Evolutionary conservation across 495 filamentous ascomycete species (phyloP), one percentile per base, ranked within the genome.

Genomic region (Terfezia claveryi): DNA sequence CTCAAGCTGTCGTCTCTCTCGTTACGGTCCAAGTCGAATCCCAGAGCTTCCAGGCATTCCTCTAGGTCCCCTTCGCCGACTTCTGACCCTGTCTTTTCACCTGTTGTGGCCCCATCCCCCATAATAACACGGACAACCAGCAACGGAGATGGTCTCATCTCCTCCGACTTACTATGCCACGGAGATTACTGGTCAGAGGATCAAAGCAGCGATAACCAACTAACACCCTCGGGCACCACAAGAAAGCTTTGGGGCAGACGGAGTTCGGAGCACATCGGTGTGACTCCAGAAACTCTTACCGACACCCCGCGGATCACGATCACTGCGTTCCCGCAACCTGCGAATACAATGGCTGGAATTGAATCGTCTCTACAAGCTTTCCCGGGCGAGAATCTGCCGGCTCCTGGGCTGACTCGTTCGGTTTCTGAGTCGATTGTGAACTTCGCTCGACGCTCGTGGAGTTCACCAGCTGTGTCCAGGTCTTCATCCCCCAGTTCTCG

Each of bases 401-500:
- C 7, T 32, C 27, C 27, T 32, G 27, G 27, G 27, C 27, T 32
- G 7, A 27, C 56, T 32, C 58, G 54, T 36, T 23, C 56, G 16
- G 38, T 38, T 36, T 51, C 62, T 10, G 62, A 61, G 23, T 56
- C 38, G 2, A 54, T 61, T 44, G 52, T 53, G 44, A 63, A 38
- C 51, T 55, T 58, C 37, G 41, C 60, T 16, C 60, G 56, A 23
- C 61, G 60, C 41, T 63, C 60, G 10, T 63, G 62, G 62, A 32
- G 27, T 32, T 57, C 63, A 1, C 57, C 63, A n/a, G 58, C 32
- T 36, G 55, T 65, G 44, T 65, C 63, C 2, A 65, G 63, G 50
- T 65, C 63, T 50, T 57, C 63, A 44, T 65, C 63, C 36, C 62
- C 63, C 10, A 65, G 62, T 37, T 62, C 59, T 41, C 58, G 59